These are phyloP conservation scores for Sinapis alba DNA, from an alignment of 441 rosid species.

Conservation along the genomic window DNA sequence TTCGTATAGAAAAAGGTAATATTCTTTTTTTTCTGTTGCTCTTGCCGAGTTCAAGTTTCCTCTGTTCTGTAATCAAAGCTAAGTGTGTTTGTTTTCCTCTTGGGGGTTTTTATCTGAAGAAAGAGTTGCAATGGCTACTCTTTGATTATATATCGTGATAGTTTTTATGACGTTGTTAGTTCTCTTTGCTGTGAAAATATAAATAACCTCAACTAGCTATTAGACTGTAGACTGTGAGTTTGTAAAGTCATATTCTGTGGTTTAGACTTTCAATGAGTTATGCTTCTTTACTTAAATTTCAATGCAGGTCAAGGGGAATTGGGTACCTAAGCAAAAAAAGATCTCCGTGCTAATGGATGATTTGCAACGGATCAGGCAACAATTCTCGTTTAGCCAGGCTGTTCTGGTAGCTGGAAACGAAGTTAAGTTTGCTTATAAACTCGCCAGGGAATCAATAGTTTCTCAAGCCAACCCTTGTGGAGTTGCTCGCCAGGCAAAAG, in stretches of 20 bases:
- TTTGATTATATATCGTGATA: neutral
- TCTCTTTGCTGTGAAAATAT: neutral
- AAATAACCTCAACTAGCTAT: neutral
- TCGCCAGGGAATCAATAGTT: slow-evolving; percentile 72
- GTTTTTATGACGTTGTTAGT: neutral
- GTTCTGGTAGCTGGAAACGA: slow-evolving; percentile 51
- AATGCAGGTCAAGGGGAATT: slow-evolving; percentile 55
- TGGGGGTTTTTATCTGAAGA: neutral
- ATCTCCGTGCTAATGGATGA: slow-evolving; percentile 47
- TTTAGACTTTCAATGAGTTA: neutral
- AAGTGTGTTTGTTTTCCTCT: neutral
- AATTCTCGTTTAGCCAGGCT: slow-evolving; percentile 44
- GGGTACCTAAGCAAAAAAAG: slow-evolving; percentile 59
- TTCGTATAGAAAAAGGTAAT: neutral
- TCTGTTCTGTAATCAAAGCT: neutral
- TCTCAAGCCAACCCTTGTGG: slow-evolving; percentile 46
- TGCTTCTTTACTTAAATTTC: slow-evolving; percentile 5
- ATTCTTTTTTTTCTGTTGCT: too few relatives aligned
- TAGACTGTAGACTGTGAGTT: neutral
- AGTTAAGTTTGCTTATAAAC: slow-evolving; percentile 60
- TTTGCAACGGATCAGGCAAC: slow-evolving; percentile 44
- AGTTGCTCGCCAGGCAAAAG: slow-evolving; percentile 38
- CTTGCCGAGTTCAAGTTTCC: neutral
- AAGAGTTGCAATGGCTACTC: neutral
- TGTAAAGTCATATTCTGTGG: neutral